Base-by-base conservation (phyloP, 1,284 basidiomycete genomes). In the Sparassis latifolia region DNA sequence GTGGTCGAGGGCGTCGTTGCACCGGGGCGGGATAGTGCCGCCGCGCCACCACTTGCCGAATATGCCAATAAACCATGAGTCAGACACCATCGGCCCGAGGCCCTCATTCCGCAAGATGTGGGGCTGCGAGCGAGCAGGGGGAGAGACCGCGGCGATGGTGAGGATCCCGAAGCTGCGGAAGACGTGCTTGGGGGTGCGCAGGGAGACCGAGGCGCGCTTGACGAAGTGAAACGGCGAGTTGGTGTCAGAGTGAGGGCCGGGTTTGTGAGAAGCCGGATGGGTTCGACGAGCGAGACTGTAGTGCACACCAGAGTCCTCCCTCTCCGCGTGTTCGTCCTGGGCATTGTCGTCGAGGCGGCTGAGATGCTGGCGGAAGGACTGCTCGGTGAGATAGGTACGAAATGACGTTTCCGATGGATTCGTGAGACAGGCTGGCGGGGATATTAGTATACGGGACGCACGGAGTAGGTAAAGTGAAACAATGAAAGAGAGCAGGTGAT, bases 321-420 rank as follows among this genome's bases (percentile, higher is more conserved):
- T 61, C 51, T 74, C 67, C 48, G 66, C 58, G 50, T 62, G 63
- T 52, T 74, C 69, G 54, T 82, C 80, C 52, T 84, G 78, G 54
- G 71, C 63, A 55, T 72, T 73, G 62, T 88, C 85, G 61, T 93
- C 87, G 62, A 97, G 82, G 53, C 88, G 86, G 55, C 85, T 91
- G 52, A 98, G 80, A 66, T 97, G 93, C 53, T 92, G 87, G 48
- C 93, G 89, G 66, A 98, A 97, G 38, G 93, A 93, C 64, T 92
- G 87, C 66, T 97, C 93, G 33, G 94, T 97, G 61, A 98, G 86
- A 71, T 93, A 95, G 10, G 92, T 79, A 51, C 92, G 83, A 71
- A 97, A 97, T 2, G 92, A 93, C 43, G 84, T 82, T 70, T 97
- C 93, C 50, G 86, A 84, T 12, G 95, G 95, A 66, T 96, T 97